Evolutionary conservation across 257 asterid genomes (phyloP), one percentile per base, ranked within the genome.

Genomic region (Solanum boliviense): DNA sequence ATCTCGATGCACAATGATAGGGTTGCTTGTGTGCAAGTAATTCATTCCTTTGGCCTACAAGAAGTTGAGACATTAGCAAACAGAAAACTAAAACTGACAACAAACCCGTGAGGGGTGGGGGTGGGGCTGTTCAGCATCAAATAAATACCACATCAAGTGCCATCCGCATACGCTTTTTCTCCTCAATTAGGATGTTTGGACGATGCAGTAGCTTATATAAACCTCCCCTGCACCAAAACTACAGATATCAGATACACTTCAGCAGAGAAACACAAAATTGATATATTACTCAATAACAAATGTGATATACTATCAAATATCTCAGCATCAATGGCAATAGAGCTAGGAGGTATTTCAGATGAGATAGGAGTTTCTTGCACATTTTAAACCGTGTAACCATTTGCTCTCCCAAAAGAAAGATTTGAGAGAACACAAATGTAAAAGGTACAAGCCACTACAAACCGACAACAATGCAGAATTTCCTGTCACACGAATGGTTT

Each of bases 41-140:
- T 97, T 97, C 99, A 97, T 97, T 85, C 99, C 99, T 91, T 94
- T 96, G 88, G 99, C 99, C 99, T 97, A 95, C 68, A 91, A 91
- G 86, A 92, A 74, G 86, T 72, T 44, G 32, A 25, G 82, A 29
- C 58, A 72, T 89, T 38, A 86, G 86, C 32, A 84, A 46, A 56
- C 70, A 72, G 38, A 34, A 83, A 79, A 88, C 70, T 39, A 91
- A 75, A 52, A 78, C 62, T 67, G 34, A 83, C n/a, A 78, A 73
- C 73, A 88, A 86, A 79, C 85, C 70, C 11, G 58, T 25, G 68
- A 2, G 35, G 23, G 31, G 31, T 21, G 29, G 68, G 29, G 71
- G 70, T 62, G 72, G 32, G 68, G 44, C 20, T n/a, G 36, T 31
- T 48, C 52, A 52, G 62, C 84, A n/a, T 81, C 86, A 82, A 90